Evolutionary conservation across 2,329 filamentous ascomycete genomes (phyloP), one percentile per base, ranked within the genome.

Genomic region (Cercospora sojina): DNA sequence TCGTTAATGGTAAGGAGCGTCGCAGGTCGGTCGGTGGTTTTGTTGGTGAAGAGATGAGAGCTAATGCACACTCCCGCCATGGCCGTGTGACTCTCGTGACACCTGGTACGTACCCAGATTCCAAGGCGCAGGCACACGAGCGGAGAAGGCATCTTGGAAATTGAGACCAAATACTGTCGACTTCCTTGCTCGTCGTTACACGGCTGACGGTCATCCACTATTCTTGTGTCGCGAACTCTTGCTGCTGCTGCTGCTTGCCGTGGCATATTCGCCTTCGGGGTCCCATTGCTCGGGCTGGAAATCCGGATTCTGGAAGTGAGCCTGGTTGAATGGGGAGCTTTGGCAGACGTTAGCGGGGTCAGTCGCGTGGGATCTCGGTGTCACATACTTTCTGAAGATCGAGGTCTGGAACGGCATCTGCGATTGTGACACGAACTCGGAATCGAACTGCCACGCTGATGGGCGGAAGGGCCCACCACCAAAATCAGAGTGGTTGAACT

Each of bases 261-360:
- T 79, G 32, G 78, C 74, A 66, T 82, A 83, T 59, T 83, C 82
- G 62, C 78, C 75, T 20, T 82, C 81, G 3, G 83, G 83, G 68
- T 77, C 78, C 82, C 83, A 84, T 66, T 84, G 81, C 69, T 84
- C 82, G 5, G 83, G 83, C 65, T 84, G 81, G 70, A 85, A 85
- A 32, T 84, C 81, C 20, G 81, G 80, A 69, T 84, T 85, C 66
- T 80, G 73, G 73, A 82, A 85, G 73, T 85, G 83, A 5, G 82
- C 82, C 20, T 81, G 82, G 64, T 84, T 84, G 78, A 79, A 84
- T 69, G 82, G 82, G 5, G 82, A 84, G 71, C 82, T 84, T 51
- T 18, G 25, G 35, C 47, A 41, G 56, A 25, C 13, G 64, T 75
- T 66, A 75, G 70, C 65, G 41, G 43, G n/a, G 62, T 56, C 9